Evolutionary conservation across 306 rosid genomes (phyloP), one percentile per base, ranked within the genome.

Genomic region (Hippophae gyantsensis): DNA sequence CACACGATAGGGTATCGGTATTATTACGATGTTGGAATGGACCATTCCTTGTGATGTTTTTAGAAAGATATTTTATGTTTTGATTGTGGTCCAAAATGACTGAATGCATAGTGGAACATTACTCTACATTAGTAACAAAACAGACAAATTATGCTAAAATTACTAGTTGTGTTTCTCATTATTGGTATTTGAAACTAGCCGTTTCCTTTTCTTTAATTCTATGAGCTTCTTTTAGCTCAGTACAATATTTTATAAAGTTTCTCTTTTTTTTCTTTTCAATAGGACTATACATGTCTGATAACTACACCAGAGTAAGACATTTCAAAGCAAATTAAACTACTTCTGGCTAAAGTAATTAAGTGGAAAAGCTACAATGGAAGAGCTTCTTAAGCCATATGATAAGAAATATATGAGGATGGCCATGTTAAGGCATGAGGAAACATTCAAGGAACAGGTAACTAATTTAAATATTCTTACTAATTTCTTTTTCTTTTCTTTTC

Each of bases 361-460:
- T 48, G 23, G 69, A 40, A 25, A 42, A 62, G 68, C 68, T 63
- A 61, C 55, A 56, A 90, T 88, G 99, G 99, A 93, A 79, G 82
- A 80, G 76, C 69, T 61, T 74, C 75, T 78, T 9, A 70, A 75
- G 68, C 82, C 88, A 43, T 62, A 69, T 66, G 84, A 89, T 49
- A 89, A 70, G 76, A 90, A 89, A 71, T 72, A 13, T 73, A 80
- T 86, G 93, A 82, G 73, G 72, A 76, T 82, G 78, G 87, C 88
- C 69, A 86, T 89, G 82, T 53, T 82, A 59, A 82, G 77, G 68
- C 95, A 89, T 12, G 86, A 89, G 79, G 86, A 78, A 72, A 86
- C 78, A 50, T 89, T 89, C 78, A 86, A 77, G 77, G 77, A 89
- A 58, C 97, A 86, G 93, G 97, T 86, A 54, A 32, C 66, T 53